Conservation (phyloP, 192 early-diverging fungal species). For the Entomortierella beljakovae region DNA sequence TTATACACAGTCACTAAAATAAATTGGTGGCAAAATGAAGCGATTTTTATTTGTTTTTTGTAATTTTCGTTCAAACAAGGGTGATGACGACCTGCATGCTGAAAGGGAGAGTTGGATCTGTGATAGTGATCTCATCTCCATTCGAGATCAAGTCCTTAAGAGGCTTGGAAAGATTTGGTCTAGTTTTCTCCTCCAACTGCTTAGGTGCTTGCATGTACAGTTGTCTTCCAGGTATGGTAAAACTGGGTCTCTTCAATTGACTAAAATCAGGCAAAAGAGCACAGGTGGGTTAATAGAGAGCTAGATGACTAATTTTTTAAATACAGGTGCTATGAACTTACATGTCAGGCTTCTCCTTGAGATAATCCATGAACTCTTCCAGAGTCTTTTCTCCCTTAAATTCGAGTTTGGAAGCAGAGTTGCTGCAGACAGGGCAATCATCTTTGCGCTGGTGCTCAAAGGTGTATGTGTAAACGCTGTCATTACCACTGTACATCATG, state of each 20-base stretch:
- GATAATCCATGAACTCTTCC: conserved; percentile 84
- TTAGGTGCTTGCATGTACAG: conserved; percentile 93
- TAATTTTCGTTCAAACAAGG: not conserved
- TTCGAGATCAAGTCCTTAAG: conserved; percentile 73
- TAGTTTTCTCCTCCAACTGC: conserved; percentile 79
- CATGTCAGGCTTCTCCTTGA: conserved; percentile 80
- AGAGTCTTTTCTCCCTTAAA: conserved; percentile 69
- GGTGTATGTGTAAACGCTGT: conserved; percentile 90
- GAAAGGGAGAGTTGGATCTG: conserved; percentile 82
- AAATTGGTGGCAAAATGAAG: not conserved
- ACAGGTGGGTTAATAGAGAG: not conserved
- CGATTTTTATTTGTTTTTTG: not conserved
- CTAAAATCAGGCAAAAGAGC: conserved; percentile 39
- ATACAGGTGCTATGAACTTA: conserved; percentile 50
- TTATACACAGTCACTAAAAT: not conserved
- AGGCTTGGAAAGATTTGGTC: conserved; percentile 86
- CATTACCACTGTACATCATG: conserved; percentile 96
- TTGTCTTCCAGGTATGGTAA: conserved; percentile 63
- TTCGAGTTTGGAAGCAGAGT: conserved; percentile 60
- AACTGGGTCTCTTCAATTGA: conserved; percentile 89
- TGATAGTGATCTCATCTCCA: conserved; percentile 82
- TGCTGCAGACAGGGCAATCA: conserved; percentile 94
- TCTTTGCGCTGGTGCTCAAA: conserved; percentile 86
- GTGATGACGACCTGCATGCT: conserved; percentile 28
- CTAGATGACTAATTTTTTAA: not conserved